A percentile compares a stretch with the other conserved stretches of the same genome.
phyloP scores from a whole-genome alignment of 1,284 basidiomycete species.

The Tranzscheliella williamsii region DNA sequence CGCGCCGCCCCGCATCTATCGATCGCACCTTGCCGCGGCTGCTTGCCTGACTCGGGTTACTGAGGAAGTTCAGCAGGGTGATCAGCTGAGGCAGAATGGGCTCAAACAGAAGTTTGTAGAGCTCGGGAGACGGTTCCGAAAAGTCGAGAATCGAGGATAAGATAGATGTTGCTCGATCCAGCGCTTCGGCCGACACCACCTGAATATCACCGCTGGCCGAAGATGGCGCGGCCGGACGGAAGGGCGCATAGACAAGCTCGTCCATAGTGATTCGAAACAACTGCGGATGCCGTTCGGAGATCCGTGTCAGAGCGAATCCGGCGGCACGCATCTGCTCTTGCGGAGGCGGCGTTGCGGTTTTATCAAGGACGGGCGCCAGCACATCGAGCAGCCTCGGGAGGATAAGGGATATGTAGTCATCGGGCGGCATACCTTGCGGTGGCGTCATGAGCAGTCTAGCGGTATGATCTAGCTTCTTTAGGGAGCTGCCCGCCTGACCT shows the following conservation, averaged over 20 bases:
- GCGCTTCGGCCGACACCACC: constrained; percentile 1
- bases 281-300: constrained; percentile 28
- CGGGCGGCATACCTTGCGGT: constrained; percentile 32
- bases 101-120: constrained; percentile 36
- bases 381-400: constrained; percentile 37
- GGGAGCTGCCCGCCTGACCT: constrained; percentile 3
- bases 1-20: constrained; percentile 6
- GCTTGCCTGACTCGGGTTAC: neutral
- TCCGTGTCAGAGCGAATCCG: constrained; percentile 37
- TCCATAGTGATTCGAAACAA: constrained; percentile 15
- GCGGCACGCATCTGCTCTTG: constrained; percentile 48
- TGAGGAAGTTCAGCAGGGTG: constrained; percentile 28
- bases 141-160: constrained; percentile 38
- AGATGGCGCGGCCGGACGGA: constrained; percentile 5
- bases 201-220: neutral
- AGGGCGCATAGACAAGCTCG: constrained; percentile 13
- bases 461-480: constrained; percentile 26
- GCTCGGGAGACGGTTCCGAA: constrained; percentile 50
- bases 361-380: constrained; percentile 27
- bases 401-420: constrained; percentile 27
- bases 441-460: constrained; percentile 39
- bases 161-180: constrained; percentile 22
- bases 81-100: constrained; percentile 41
- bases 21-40: constrained; percentile 24
- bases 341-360: constrained; percentile 23